phyloP scores from a whole-genome alignment of 805 yeast genomes.

The Kuraishia piskuri region DNA sequence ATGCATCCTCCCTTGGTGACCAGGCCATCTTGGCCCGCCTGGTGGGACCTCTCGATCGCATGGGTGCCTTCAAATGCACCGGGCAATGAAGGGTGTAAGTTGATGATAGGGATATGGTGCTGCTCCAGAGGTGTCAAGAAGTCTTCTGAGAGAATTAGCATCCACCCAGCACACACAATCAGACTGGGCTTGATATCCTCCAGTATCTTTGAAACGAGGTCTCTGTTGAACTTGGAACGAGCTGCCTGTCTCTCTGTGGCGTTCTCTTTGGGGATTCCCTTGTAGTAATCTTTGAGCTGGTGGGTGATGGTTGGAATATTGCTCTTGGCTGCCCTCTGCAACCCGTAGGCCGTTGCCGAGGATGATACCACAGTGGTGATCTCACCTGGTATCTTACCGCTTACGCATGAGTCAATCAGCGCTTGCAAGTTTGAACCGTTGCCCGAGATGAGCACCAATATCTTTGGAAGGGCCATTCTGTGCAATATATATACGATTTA shows the following conservation, averaged over 20 bases:
- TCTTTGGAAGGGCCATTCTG: slow-evolving; percentile 14
- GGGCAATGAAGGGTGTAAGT: slow-evolving; percentile 94
- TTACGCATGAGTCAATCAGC: slow-evolving; percentile 61
- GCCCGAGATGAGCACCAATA: slow-evolving; percentile 86
- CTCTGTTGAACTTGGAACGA: slow-evolving; percentile 66
- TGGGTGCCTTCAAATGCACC: slow-evolving; percentile 96
- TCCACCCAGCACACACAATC: slow-evolving; percentile 98
- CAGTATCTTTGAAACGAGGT: slow-evolving; percentile 63
- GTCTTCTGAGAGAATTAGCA: slow-evolving; percentile 78
- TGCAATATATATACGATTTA: too few relatives aligned
- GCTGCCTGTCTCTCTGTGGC: slow-evolving; percentile 47
- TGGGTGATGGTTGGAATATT: slow-evolving; percentile 68
- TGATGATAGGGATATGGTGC: slow-evolving; percentile 69
- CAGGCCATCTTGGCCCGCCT: slow-evolving; percentile 84
- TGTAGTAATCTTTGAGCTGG: slow-evolving; percentile 63
- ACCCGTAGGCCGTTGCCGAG: slow-evolving; percentile 77
- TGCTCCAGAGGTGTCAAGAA: slow-evolving; percentile 60
- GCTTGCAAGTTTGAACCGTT: slow-evolving; percentile 96
- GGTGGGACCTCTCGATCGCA: slow-evolving; percentile 95
- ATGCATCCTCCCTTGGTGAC: slow-evolving; percentile 80
- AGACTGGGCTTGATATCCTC: slow-evolving; percentile 58
- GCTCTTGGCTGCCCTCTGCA: slow-evolving; percentile 65
- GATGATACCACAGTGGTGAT: slow-evolving; percentile 83
- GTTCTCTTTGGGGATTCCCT: slow-evolving; percentile 65
- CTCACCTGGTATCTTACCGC: slow-evolving; percentile 29